Base-by-base conservation (phyloP, 73 alveolate genomes). In the Symbiodinium natans region DNA sequence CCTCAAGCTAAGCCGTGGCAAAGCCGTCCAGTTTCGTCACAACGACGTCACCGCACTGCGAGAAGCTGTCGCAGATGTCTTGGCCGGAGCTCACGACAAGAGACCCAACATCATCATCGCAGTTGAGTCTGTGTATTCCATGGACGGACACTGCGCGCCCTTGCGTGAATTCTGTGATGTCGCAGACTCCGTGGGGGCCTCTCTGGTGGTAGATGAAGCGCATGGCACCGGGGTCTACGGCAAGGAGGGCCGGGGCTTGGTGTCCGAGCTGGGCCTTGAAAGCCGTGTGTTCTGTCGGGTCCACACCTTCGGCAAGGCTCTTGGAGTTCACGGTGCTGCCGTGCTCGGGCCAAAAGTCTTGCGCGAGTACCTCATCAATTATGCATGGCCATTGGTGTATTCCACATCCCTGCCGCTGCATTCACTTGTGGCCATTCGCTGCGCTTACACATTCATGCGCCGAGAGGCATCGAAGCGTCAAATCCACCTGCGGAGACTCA, bases 141-240 rank as follows among this genome's bases (percentile, higher is more conserved):
- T 92, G 98, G 98, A 92, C 71, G 97, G 97, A 25, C 97, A 90
- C 52, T n/a, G 77, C 8, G 97, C 97, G 36, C 97, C 98, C 23
- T 36, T 92, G 54, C 31, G 7, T 17, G 92, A 43, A n/a, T 52
- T 92, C 31, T 80, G 98, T 31, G 84, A 92, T 9, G 83, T 74
- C 83, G 84, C 42, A 19, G 89, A 39, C 40, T 34, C 63, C 40
- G 48, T 40, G 6, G 98, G 98, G 31, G 98, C 83, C n/a, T 92
- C 83, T 1, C 31, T 92, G 82, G 85, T 92, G 36, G 98, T 92
- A 38, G 98, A 92, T 39, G 98, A 92, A 31, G 98, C 98, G 17
- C 98, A 92, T 25, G 92, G 98, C 56, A 92, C 98, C 9, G 98
- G 98, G 9, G 98, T 48, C 83, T 74, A 77, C 43, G 98, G 98